phyloP scores from a whole-genome alignment of 2,329 filamentous ascomycete species.

The Ascochyta lentis region DNA sequence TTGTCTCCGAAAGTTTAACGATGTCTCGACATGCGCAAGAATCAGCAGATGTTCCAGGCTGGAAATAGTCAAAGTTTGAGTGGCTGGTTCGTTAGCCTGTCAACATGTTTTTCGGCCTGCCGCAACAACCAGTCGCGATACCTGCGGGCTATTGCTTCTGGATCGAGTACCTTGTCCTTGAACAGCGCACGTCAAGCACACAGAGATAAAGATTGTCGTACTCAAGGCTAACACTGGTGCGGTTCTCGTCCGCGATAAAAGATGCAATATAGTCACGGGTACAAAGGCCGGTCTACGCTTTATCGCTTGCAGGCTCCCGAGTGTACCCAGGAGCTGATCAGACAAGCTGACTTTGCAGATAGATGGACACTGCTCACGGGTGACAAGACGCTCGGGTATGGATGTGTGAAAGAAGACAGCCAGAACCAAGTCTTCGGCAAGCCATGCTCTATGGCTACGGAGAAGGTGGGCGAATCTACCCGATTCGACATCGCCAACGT shows the following conservation, averaged over 20 bases:
- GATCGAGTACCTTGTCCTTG: neutral
- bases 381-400: neutral
- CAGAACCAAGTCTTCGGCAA: slow-evolving; percentile 6
- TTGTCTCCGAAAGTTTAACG: slow-evolving; percentile 12
- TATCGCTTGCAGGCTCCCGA: slow-evolving; percentile 8
- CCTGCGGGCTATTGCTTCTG: neutral
- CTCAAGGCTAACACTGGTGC: neutral
- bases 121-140: slow-evolving; percentile 1
- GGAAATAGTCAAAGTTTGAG: slow-evolving; percentile 1
- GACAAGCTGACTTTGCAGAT: neutral
- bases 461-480: slow-evolving; percentile 19
- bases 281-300: slow-evolving; percentile 11
- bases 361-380: neutral
- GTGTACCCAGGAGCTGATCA: slow-evolving; percentile 31
- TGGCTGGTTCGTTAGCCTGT: slow-evolving; percentile 6
- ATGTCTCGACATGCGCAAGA: slow-evolving; percentile 8
- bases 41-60: slow-evolving; percentile 15
- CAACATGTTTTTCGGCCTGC: slow-evolving; percentile 5
- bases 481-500: slow-evolving; percentile 18
- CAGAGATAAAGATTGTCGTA: neutral
- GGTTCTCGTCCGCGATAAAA: slow-evolving; percentile 10
- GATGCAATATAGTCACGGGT: neutral
- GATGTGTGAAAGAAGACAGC: neutral
- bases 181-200: neutral
- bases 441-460: neutral